Base-by-base conservation (phyloP, 148 eudicot species). In the Camellia japonica region DNA sequence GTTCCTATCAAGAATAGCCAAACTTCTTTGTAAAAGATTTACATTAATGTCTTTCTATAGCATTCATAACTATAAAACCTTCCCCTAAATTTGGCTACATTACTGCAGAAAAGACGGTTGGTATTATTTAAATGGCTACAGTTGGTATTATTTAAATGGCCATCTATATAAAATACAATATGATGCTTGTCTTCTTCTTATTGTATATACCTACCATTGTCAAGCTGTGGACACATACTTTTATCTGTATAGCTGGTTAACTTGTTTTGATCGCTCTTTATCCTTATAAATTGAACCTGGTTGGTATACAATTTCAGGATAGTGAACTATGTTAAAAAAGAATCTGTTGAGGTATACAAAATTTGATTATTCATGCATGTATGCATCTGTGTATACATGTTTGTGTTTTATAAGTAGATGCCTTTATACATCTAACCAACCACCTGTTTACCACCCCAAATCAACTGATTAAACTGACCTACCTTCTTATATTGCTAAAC, bases 401-500 rank as follows among this genome's bases (percentile, higher is more conserved):
- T 19, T 42, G 51, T 47, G 42, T 68, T 30, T n/a, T 42, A 20
- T 55, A 16, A 60, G 15, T 62, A 11, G 68, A 16, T 64, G 55
- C 18, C 44, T 63, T 65, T 56, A 44, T 56, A 52, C 74, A 77
- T 42, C 54, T 52, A 52, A 47, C 61, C 56, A 71, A 51, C 41
- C 76, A 81, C 68, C 70, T 78, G 74, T 61, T 38, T 49, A 67
- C 76, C 80, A 62, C 42, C 74, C 23, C 47, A 7, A 70, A 62
- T 47, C 83, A 85, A 83, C 87, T 77, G 85, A 85, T 79, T 52
- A 84, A 84, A 80, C 80, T 76, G 78, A 30, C 66, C 67, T 67
- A 68, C 77, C 77, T 76, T 84, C 72, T 82, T 75, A 81, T 76
- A 44, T 83, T 84, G 65, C 86, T 43, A 59, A 79, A 77, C 65